phyloP scores from a whole-genome alignment of 805 yeast genomes.

The Candida xiaguanensis region DNA sequence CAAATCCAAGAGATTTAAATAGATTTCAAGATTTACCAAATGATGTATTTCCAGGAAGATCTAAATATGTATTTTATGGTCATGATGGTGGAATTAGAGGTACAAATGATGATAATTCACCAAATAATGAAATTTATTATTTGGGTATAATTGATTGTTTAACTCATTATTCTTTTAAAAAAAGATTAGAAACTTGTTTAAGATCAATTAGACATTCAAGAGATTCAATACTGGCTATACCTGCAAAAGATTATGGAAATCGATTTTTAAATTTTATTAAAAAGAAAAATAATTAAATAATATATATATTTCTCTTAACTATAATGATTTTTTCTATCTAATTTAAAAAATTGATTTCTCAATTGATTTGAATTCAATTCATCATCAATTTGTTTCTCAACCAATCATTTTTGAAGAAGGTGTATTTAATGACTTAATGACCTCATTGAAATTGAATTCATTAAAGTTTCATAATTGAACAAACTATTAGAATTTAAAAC shows the following conservation, averaged over 20 bases:
- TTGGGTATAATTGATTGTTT: conserved; percentile 93
- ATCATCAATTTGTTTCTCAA: too few relatives aligned
- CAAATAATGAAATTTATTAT: conserved; percentile 70
- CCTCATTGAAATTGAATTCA: too few relatives aligned
- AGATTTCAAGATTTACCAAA: conserved; percentile 39
- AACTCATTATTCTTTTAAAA: conserved; percentile 71
- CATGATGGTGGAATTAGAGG: conserved; percentile 85
- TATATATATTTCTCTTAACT: too few relatives aligned
- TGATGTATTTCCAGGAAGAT: conserved; percentile 44
- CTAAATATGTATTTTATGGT: conserved; percentile 59
- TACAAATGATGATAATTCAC: conserved; percentile 59
- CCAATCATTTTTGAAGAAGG: too few relatives aligned
- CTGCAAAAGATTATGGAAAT: conserved; percentile 86
- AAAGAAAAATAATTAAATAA: conserved; percentile 13
- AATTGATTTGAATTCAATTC: too few relatives aligned
- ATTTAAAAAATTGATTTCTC: too few relatives aligned
- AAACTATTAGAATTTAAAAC: too few relatives aligned
- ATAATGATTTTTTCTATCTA: too few relatives aligned
- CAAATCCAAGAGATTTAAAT: conserved; percentile 45
- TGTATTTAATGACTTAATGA: too few relatives aligned
- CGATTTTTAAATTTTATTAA: conserved; percentile 73
- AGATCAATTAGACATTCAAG: conserved; percentile 68
- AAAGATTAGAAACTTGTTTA: conserved; percentile 82
- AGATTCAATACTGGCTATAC: conserved; percentile 78
- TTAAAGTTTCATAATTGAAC: too few relatives aligned